A percentile compares a stretch with the other conserved stretches of the same genome.
Evolutionary conservation across 768 basidiomycete species (phyloP).

Genomic region (Hemileccinum rubropunctum): DNA sequence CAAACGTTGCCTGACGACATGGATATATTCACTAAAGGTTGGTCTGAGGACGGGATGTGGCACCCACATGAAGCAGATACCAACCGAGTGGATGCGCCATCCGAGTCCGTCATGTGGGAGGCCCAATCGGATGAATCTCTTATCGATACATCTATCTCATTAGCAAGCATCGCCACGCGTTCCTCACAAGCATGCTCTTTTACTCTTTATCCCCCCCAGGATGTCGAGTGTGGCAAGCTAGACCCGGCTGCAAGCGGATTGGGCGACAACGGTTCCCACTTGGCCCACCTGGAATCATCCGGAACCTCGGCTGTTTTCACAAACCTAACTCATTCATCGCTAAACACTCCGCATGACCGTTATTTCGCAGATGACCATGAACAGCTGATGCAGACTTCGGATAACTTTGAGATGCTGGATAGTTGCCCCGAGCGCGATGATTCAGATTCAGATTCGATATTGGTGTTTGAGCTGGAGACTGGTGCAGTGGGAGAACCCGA

Average conservation of each 20-base stretch:
- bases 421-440: neutral
- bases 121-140: conserved; percentile 22
- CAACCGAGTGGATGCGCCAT: conserved; percentile 1
- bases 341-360: conserved; percentile 13
- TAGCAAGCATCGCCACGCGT: conserved; percentile 18
- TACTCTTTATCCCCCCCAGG: conserved; percentile 19
- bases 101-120: neutral
- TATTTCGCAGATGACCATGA: conserved; percentile 8
- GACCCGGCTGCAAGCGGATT: conserved; percentile 13
- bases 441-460: conserved; percentile 15
- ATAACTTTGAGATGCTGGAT: conserved; percentile 12
- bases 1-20: conserved; percentile 9
- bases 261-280: conserved; percentile 12
- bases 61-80: conserved; percentile 4
- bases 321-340: conserved; percentile 2
- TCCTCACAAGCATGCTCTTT: conserved; percentile 7
- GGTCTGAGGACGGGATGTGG: conserved; percentile 16
- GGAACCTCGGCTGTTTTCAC: conserved; percentile 4
- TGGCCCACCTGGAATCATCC: conserved; percentile 18
- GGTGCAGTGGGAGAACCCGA: conserved; percentile 6
- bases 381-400: conserved; percentile 14
- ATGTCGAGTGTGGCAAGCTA: conserved; percentile 3
- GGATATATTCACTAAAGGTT: conserved; percentile 15
- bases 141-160: conserved; percentile 20
- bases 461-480: conserved; percentile 11